phyloP scores from a whole-genome alignment of 1,139 yeast species.

The Meyerozyma smithsonii region DNA sequence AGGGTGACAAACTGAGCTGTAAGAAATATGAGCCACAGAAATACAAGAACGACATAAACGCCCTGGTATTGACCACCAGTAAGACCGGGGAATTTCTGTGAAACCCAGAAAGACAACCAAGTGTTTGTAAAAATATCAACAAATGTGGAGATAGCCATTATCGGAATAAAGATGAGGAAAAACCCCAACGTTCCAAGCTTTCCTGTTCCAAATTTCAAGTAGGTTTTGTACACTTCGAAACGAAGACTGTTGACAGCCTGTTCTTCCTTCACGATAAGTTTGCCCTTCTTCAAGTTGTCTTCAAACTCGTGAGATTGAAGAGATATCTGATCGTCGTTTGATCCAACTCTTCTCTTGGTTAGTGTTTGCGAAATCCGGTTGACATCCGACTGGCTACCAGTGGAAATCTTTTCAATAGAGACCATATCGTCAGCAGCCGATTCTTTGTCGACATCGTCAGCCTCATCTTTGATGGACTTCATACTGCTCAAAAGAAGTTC shows the following conservation, averaged over 20 bases:
- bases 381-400: conserved; percentile 16
- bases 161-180: conserved; percentile 8
- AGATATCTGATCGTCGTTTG: conserved; percentile 15
- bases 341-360: conserved; percentile 11
- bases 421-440: conserved; percentile 7
- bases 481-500: conserved; percentile 24
- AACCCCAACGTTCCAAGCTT: conserved; percentile 8
- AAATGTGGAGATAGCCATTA: conserved; percentile 6
- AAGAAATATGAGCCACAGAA: conserved; percentile 44
- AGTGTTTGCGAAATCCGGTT: conserved; percentile 15
- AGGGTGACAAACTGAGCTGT: conserved; percentile 49
- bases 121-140: conserved; percentile 10
- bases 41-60: conserved; percentile 27
- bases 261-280: conserved; percentile 25
- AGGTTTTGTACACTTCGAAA: conserved; percentile 22
- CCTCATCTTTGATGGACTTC: conserved; percentile 14
- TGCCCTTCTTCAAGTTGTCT: conserved; percentile 17
- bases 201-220: conserved; percentile 35
- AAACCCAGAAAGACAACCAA: conserved; percentile 15
- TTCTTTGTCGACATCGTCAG: conserved; percentile 14
- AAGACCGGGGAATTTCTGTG: conserved; percentile 7
- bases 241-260: conserved; percentile 24
- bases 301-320: conserved; percentile 4
- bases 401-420: conserved; percentile 10
- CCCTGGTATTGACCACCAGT: conserved; percentile 22